These are phyloP conservation scores for Monarda citriodora DNA, from an alignment of 305 asterid genomes.

Conservation along the genomic window DNA sequence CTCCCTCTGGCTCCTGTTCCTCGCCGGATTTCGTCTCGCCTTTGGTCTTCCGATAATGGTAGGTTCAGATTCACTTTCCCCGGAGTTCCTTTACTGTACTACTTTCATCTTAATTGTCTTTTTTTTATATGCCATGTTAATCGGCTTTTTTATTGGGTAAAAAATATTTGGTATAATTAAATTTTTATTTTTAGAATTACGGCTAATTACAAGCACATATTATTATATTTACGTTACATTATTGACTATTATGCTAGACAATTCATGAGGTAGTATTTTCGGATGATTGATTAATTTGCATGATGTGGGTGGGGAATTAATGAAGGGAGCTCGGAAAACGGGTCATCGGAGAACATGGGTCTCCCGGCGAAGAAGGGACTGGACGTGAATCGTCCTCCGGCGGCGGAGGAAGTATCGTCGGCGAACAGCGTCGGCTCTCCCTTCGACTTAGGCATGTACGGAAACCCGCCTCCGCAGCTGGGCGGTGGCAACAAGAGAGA, in stretches of 20 bases:
- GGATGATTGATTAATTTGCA: too few species aligned
- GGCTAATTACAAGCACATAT: too few species aligned
- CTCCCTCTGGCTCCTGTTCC: slow-evolving; percentile 52
- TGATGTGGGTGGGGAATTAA: neutral
- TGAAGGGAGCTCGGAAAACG: slow-evolving; percentile 78
- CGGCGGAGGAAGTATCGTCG: slow-evolving; percentile 65
- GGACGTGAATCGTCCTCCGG: slow-evolving; percentile 49
- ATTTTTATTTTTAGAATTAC: too few species aligned
- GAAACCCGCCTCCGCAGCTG: slow-evolving; percentile 18
- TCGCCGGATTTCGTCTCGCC: slow-evolving; percentile 31
- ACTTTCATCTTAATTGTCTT: too few species aligned
- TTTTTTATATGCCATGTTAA: too few species aligned
- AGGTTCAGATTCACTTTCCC: neutral
- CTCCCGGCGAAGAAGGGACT: slow-evolving; percentile 40
- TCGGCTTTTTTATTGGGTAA: too few species aligned
- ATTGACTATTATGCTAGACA: too few species aligned
- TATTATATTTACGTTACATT: too few species aligned
- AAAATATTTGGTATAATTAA: too few species aligned
- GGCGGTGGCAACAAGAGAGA: slow-evolving; percentile 30
- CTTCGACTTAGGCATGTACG: slow-evolving; percentile 41
- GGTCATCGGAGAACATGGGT: slow-evolving; percentile 56
- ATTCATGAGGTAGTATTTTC: too few species aligned
- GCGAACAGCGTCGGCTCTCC: slow-evolving; percentile 65
- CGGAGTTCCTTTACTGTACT: too few species aligned
- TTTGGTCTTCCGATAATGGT: slow-evolving; percentile 78